phyloP scores from a whole-genome alignment of 768 basidiomycete species.

The Psilocybe subaeruginosa region DNA sequence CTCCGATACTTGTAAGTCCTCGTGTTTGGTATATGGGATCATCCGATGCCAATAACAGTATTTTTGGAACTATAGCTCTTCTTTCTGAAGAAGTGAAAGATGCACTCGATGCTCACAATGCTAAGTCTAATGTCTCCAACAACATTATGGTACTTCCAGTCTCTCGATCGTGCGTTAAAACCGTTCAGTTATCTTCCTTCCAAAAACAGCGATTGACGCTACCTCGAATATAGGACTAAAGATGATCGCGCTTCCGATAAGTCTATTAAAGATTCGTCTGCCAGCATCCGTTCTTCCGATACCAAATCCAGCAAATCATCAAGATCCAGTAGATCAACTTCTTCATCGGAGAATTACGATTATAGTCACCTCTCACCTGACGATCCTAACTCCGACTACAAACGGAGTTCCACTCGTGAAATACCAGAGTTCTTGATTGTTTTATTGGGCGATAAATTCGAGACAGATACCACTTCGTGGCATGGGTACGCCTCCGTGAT shows the following conservation, averaged over 20 bases:
- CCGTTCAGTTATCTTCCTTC: background rate
- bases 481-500: slow-evolving; percentile 38
- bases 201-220: background rate
- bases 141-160: slow-evolving; percentile 11
- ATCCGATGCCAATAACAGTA: background rate
- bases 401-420: slow-evolving; percentile 12
- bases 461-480: slow-evolving; percentile 39
- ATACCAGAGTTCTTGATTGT: slow-evolving; percentile 38
- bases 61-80: slow-evolving; percentile 1
- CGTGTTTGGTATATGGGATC: background rate
- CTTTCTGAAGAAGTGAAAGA: slow-evolving; percentile 1
- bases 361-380: slow-evolving; percentile 2
- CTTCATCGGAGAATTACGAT: slow-evolving; percentile 18
- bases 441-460: slow-evolving; percentile 38
- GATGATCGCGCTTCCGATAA: slow-evolving; percentile 10
- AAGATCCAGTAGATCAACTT: slow-evolving; percentile 29
- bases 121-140: background rate
- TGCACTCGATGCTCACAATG: background rate
- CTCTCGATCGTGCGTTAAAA: slow-evolving; percentile 13
- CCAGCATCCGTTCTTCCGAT: slow-evolving; percentile 28
- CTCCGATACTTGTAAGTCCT: slow-evolving; percentile 23
- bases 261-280: slow-evolving; percentile 25
- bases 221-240: slow-evolving; percentile 9
- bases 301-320: slow-evolving; percentile 33
- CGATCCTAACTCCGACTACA: slow-evolving; percentile 1